Evolutionary conservation across 2,329 filamentous ascomycete genomes (phyloP).

Genomic region (Colletotrichum sublineola): DNA sequence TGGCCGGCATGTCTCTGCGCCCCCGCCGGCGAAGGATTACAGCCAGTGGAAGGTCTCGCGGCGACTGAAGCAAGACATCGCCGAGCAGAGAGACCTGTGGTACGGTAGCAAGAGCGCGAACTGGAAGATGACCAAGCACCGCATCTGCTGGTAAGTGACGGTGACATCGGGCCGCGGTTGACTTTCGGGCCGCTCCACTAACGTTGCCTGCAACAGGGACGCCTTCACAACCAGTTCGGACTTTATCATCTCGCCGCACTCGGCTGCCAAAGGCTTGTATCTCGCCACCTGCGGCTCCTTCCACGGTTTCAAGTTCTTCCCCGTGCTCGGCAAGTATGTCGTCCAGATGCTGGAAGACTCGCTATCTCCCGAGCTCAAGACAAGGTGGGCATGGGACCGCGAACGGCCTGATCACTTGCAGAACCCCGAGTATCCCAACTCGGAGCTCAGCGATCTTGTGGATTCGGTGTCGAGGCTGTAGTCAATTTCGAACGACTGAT

Average conservation of each 20-base stretch:
- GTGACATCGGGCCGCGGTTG: too few species aligned
- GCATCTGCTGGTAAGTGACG: constrained; percentile 73
- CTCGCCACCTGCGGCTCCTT: constrained; percentile 76
- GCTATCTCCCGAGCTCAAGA: constrained; percentile 57
- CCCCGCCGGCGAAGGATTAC: constrained; percentile 69
- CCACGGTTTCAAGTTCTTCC: constrained; percentile 78
- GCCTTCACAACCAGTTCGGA: constrained; percentile 73
- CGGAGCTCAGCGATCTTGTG: constrained; percentile 68
- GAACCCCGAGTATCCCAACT: constrained; percentile 69
- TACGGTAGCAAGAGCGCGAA: constrained; percentile 68
- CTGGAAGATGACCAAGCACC: constrained; percentile 72
- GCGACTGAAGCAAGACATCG: constrained; percentile 69
- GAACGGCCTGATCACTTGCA: constrained; percentile 65
- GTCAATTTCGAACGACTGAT: background rate
- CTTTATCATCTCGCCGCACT: constrained; percentile 72
- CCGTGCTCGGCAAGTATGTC: constrained; percentile 73
- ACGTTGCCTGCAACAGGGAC: constrained; percentile 66
- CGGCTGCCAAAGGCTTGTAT: constrained; percentile 65
- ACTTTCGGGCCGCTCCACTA: background rate
- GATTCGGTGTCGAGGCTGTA: constrained; percentile 51
- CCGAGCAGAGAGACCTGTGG: constrained; percentile 68
- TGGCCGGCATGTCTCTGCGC: constrained; percentile 67
- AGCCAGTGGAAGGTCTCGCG: constrained; percentile 72
- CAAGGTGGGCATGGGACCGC: constrained; percentile 71
- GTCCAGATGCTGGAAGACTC: constrained; percentile 65